Percentiles rank a stretch among this genome's conserved stretches.
These are phyloP conservation scores for Yamadazyma philogaea DNA, from an alignment of 805 yeast genomes.

Conservation along the genomic window DNA sequence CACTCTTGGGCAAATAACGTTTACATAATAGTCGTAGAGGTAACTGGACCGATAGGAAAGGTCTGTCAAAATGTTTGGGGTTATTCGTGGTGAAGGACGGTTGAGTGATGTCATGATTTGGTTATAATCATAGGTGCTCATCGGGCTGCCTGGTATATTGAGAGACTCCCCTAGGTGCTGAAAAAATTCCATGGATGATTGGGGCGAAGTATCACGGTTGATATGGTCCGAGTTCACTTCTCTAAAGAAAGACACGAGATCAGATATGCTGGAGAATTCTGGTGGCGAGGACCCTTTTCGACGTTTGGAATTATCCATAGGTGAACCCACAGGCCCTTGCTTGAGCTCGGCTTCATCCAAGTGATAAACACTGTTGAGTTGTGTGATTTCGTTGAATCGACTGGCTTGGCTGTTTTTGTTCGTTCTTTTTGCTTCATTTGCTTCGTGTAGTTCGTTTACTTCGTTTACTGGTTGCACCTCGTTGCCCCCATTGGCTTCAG, in stretches of 20 bases:
- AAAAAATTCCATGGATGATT: not conserved
- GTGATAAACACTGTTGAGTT: too few species aligned
- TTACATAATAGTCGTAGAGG: slow-evolving; percentile 49
- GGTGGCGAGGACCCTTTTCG: not conserved
- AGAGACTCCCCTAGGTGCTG: not conserved
- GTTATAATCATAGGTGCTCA: not conserved
- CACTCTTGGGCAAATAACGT: slow-evolving; percentile 39
- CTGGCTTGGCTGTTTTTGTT: too few species aligned
- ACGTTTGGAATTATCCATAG: not conserved
- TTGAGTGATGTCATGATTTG: slow-evolving; percentile 14
- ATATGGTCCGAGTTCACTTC: slow-evolving; percentile 4
- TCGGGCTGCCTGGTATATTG: not conserved
- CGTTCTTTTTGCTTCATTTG: not conserved
- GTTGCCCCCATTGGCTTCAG: too few species aligned
- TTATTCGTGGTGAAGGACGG: slow-evolving; percentile 26
- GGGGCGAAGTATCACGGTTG: not conserved
- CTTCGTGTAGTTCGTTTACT: too few species aligned
- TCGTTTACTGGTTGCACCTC: too few species aligned
- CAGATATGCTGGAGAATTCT: slow-evolving; percentile 1
- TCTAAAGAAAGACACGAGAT: slow-evolving; percentile 3
- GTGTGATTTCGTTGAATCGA: too few species aligned
- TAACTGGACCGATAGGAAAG: slow-evolving; percentile 33
- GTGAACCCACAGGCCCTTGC: too few species aligned
- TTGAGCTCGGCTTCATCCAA: too few species aligned
- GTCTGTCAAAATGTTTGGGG: slow-evolving; percentile 22